These are phyloP conservation scores for Aspergillus wentii DNA, from an alignment of 495 filamentous ascomycete genomes.

Conservation along the genomic window DNA sequence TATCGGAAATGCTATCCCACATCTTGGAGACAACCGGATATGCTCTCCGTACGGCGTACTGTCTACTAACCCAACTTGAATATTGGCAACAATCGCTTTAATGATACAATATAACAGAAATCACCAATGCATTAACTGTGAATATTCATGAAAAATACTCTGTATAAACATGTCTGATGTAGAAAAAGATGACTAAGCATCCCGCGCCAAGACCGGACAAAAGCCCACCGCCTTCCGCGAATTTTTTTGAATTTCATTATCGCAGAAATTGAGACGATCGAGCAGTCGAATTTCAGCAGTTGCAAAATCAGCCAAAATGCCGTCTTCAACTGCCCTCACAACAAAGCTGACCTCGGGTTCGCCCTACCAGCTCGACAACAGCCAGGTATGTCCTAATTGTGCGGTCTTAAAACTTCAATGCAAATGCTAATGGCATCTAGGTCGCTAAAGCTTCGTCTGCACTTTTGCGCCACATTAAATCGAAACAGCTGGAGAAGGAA, in stretches of 20 bases:
- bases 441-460: constrained; percentile 75
- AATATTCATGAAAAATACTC: too few species aligned
- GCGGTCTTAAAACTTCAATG: neutral
- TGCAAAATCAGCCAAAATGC: constrained; percentile 29
- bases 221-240: constrained; percentile 38
- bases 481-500: constrained; percentile 52
- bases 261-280: constrained; percentile 25
- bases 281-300: constrained; percentile 16
- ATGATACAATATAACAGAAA: too few species aligned
- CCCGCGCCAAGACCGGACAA: constrained; percentile 28
- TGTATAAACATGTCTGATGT: neutral
- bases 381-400: constrained; percentile 44
- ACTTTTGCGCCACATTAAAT: constrained; percentile 74
- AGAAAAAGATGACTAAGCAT: constrained; percentile 11
- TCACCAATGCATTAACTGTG: too few species aligned
- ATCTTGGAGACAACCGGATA: too few species aligned
- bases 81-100: too few species aligned
- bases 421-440: constrained; percentile 34
- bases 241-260: constrained; percentile 36
- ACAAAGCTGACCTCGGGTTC: constrained; percentile 47
- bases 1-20: too few species aligned
- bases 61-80: too few species aligned
- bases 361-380: constrained; percentile 62
- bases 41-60: too few species aligned
- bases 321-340: constrained; percentile 44